Percentiles rank a stretch among this genome's conserved stretches.
Evolutionary conservation across 2,329 filamentous ascomycete species (phyloP).

Genomic region (Arthrinium phaeospermum): DNA sequence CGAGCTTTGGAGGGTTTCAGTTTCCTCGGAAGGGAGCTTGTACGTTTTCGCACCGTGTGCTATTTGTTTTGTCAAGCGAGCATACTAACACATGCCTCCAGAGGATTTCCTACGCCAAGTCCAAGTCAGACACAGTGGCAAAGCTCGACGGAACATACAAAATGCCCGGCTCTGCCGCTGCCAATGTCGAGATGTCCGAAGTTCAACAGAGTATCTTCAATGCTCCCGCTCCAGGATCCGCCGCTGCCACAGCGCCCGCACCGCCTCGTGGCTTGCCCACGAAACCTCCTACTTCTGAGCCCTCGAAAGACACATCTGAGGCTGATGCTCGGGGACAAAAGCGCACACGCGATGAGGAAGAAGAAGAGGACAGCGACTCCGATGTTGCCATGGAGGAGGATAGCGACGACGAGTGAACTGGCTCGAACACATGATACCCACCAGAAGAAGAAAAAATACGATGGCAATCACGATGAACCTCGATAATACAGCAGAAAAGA

Average conservation of each 20-base stretch:
- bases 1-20: conserved; percentile 83
- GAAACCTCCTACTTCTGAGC: conserved; percentile 52
- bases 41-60: conserved; percentile 51
- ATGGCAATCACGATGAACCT: conserved; percentile 9
- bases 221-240: conserved; percentile 60
- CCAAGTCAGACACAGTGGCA: conserved; percentile 84
- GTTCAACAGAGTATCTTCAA: conserved; percentile 83
- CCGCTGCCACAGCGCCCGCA: conserved; percentile 46
- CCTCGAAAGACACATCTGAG: conserved; percentile 57
- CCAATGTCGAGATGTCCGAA: conserved; percentile 69
- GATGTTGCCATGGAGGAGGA: conserved; percentile 73
- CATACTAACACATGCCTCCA: conserved; percentile 44
- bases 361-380: conserved; percentile 64
- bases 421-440: conserved; percentile 7
- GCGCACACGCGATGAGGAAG: conserved; percentile 71
- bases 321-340: conserved; percentile 69
- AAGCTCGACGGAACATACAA: conserved; percentile 93
- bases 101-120: conserved; percentile 91
- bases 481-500: neutral
- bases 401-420: conserved; percentile 67
- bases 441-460: neutral
- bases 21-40: conserved; percentile 85
- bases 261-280: conserved; percentile 47
- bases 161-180: conserved; percentile 62
- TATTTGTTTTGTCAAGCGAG: neutral